phyloP scores from a whole-genome alignment of 106 monocot genomes.

The Phalaenopsis aphrodite region DNA sequence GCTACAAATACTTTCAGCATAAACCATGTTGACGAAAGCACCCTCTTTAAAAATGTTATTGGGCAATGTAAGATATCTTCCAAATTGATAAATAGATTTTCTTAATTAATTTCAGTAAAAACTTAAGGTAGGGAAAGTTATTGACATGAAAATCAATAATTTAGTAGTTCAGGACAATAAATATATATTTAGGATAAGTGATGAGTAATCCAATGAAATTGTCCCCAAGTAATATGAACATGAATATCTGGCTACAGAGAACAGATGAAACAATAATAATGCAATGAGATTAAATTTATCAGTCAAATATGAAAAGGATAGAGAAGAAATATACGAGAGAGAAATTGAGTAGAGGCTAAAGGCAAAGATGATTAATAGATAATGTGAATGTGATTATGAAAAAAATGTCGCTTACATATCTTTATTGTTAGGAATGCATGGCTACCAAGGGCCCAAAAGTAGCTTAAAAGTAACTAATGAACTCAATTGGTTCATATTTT shows the following conservation, averaged over 20 bases:
- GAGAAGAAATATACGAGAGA: too few relatives aligned
- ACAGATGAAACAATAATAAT: too few relatives aligned
- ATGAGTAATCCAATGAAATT: neutral
- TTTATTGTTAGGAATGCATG: too few relatives aligned
- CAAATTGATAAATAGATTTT: neutral
- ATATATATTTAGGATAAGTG: neutral
- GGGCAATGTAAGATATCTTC: neutral
- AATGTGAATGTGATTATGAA: too few relatives aligned
- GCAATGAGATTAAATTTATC: too few relatives aligned
- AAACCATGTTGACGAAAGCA: neutral
- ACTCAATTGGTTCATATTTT: neutral
- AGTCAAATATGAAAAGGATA: too few relatives aligned
- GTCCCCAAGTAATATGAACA: neutral
- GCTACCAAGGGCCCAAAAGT: too few relatives aligned
- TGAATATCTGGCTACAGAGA: neutral
- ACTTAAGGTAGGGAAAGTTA: neutral
- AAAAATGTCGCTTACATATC: too few relatives aligned
- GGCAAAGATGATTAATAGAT: too few relatives aligned
- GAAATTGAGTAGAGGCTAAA: too few relatives aligned
- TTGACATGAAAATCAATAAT: too few relatives aligned
- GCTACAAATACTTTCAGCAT: neutral
- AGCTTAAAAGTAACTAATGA: too few relatives aligned
- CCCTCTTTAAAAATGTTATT: neutral
- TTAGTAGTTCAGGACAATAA: neutral
- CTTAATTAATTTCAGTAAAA: neutral